Base-by-base conservation (phyloP, 345 rosid genomes). In the Cardamine resedifolia region DNA sequence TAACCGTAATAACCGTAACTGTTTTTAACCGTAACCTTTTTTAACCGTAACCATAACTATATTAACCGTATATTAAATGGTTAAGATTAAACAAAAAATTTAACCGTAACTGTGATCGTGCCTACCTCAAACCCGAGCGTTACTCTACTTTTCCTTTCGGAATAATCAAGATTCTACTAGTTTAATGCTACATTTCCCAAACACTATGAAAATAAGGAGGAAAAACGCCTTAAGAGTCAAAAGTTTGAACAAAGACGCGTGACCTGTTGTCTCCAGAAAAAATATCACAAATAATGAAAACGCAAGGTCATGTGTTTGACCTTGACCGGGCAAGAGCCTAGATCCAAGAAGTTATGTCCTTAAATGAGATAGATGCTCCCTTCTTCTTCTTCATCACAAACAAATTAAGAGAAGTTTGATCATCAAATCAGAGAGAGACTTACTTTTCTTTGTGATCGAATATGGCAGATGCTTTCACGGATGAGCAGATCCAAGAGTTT, bases 401-500 rank as follows among this genome's bases (percentile, higher is more conserved):
- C 26, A 45, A 27, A 67, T 10, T 23, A 53, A 65, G 31, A 65
- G 12, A 73, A 44, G 18, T 26, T 36, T 36, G 16, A 53, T 62
- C 18, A 26, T 59, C 34, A 18, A 14, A 56, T 48, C 58, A 71
- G 11, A 26, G 18, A 65, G 3, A 52, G 15, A 27, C 48, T 48
- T 77, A 64, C 50, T 71, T 57, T 65, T 66, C 58, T 58, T 55
- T 65, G 44, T 39, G 64, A 64, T 58, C 73, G 5, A 62, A 64
- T 7, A 77, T 77, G 80, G 77, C 59, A 0, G 76, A 77, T 33
- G 77, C 77, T 66, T 71, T 77, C 64, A 65, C 80, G 0, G 77
- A 77, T 16, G 80, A 71, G 11, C 80, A 77, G 58, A 77, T 77
- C 68, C 80, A 77, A 2, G 80, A 77, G 72, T 77, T 77, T 27